phyloP scores from a whole-genome alignment of 345 rosid species.

The Eucalyptus marginata region DNA sequence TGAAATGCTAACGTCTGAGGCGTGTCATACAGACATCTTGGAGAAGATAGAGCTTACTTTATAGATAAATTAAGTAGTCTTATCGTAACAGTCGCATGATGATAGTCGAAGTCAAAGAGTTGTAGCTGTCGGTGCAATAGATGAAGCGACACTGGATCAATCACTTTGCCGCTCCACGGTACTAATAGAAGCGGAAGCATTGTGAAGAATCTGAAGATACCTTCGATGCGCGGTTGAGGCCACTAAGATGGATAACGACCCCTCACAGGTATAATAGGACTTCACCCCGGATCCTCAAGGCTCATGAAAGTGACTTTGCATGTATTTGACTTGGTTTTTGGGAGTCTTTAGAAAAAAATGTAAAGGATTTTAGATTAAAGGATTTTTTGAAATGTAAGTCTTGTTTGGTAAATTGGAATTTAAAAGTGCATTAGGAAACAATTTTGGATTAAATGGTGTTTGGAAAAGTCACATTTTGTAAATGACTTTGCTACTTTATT shows the following conservation, averaged over 20 bases:
- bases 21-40: not conserved
- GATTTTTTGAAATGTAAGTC: not conserved
- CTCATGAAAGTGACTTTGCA: not conserved
- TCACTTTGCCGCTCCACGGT: not conserved
- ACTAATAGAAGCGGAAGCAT: not conserved
- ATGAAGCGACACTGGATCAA: not conserved
- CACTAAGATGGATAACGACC: not conserved
- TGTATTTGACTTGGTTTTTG: not conserved
- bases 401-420: not conserved
- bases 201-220: not conserved
- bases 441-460: too few species aligned
- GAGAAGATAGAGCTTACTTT: not conserved
- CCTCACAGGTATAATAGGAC: not conserved
- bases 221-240: not conserved
- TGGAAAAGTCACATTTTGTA: not conserved
- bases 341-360: not conserved
- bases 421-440: not conserved
- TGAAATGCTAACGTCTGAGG: not conserved
- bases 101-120: not conserved
- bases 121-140: not conserved
- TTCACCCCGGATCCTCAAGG: not conserved
- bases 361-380: not conserved
- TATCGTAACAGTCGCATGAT: not conserved
- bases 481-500: not conserved
- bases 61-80: not conserved